A percentile compares a stretch with the other conserved stretches of the same genome.
Evolutionary conservation across 2,329 filamentous ascomycete genomes (phyloP).

Genomic region (Phaeosphaeria sp.): DNA sequence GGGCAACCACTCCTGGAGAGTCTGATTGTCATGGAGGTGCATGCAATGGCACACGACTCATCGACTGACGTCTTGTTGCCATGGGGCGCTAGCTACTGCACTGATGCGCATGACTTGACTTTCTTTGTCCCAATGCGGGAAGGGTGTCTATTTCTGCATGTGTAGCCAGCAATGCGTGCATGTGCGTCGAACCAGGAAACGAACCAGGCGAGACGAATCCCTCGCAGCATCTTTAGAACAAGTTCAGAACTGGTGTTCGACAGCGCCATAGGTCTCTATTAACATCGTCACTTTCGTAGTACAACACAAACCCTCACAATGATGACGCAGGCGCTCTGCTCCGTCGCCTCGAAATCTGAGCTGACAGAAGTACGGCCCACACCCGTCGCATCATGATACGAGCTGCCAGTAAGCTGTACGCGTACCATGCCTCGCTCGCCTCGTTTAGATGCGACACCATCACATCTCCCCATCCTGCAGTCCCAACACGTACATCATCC

Average conservation of each 20-base stretch:
- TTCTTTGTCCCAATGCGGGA: background rate
- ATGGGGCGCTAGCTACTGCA: background rate
- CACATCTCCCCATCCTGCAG: background rate
- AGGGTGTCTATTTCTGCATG: background rate
- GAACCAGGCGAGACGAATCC: background rate
- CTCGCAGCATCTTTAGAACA: background rate
- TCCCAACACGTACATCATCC: background rate
- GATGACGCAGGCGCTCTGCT: background rate
- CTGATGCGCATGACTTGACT: constrained; percentile 2
- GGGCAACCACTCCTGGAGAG: background rate
- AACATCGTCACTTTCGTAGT: background rate
- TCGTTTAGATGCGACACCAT: background rate
- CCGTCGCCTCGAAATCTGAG: background rate
- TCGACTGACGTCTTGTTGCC: background rate
- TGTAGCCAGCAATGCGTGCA: background rate
- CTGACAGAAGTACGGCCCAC: background rate
- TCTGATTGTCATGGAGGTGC: background rate
- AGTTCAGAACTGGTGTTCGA: background rate
- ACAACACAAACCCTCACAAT: background rate
- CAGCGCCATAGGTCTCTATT: background rate
- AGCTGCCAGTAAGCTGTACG: background rate
- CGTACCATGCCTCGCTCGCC: background rate
- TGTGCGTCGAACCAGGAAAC: background rate
- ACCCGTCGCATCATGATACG: background rate
- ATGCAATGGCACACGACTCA: background rate